These are phyloP conservation scores for Dipodascus albidus DNA, from an alignment of 805 yeast genomes.

Conservation along the genomic window DNA sequence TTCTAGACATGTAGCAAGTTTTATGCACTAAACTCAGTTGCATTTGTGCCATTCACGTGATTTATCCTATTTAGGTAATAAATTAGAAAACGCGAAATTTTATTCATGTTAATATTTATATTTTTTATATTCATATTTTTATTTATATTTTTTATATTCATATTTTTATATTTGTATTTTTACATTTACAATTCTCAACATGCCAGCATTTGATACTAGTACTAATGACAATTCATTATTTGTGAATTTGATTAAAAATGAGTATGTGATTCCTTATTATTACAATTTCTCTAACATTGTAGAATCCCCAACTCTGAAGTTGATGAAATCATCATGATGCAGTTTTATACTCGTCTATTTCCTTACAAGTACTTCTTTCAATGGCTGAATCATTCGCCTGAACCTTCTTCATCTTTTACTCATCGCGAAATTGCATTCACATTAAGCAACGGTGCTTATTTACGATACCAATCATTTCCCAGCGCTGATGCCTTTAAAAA, in stretches of 20 bases:
- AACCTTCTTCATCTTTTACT: slow-evolving; percentile 63
- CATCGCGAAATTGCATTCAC: slow-evolving; percentile 93
- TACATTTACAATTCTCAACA: background rate
- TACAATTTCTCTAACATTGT: background rate
- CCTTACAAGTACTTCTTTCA: slow-evolving; percentile 74
- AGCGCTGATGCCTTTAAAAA: slow-evolving; percentile 61
- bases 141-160: too few relatives aligned
- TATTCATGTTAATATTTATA: too few relatives aligned
- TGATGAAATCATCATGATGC: slow-evolving; percentile 8
- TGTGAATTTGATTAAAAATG: background rate
- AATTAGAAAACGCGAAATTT: too few relatives aligned
- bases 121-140: background rate
- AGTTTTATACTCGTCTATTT: slow-evolving; percentile 32
- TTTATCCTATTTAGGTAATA: background rate
- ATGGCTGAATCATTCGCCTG: slow-evolving; percentile 83
- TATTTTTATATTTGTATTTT: background rate
- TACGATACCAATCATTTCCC: slow-evolving; percentile 72
- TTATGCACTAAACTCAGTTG: background rate
- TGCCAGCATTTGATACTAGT: background rate
- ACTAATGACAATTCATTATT: background rate
- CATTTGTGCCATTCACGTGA: background rate
- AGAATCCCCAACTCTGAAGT: slow-evolving; percentile 3
- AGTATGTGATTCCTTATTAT: too few relatives aligned
- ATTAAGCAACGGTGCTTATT: slow-evolving; percentile 75
- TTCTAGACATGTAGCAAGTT: background rate